Evolutionary conservation across 345 rosid species (phyloP).

Genomic region (Iberis pinnata): DNA sequence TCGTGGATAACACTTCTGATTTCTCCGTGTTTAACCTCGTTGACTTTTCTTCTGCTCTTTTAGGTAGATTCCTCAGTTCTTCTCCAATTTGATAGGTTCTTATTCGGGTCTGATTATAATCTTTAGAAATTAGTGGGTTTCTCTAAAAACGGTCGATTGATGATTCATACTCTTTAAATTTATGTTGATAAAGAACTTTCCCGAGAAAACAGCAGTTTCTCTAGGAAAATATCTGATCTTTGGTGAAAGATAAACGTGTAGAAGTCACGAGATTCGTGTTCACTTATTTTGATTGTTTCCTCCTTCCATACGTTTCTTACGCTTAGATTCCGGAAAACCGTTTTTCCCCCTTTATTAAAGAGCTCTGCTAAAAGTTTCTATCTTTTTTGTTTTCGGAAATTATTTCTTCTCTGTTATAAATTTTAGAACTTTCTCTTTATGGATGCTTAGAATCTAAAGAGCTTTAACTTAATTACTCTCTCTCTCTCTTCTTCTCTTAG

Average conservation of each 20-base stretch:
- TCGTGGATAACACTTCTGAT: slow-evolving; percentile 6
- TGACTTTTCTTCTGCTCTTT: slow-evolving; percentile 20
- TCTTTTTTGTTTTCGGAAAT: not conserved
- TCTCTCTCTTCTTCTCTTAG: not conserved
- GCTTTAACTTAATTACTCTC: not conserved
- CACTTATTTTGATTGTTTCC: too few relatives aligned
- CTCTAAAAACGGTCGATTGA: not conserved
- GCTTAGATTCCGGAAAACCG: too few relatives aligned
- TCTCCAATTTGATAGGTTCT: slow-evolving; percentile 6
- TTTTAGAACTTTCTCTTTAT: slow-evolving; percentile 21
- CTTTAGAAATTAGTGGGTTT: not conserved
- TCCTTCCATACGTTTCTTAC: too few relatives aligned
- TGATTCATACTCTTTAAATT: not conserved
- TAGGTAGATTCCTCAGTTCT: slow-evolving; percentile 9
- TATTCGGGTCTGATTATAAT: not conserved
- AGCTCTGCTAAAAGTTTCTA: slow-evolving; percentile 6
- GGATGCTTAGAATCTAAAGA: slow-evolving; percentile 12
- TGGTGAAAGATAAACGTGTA: too few relatives aligned
- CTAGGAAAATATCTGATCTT: too few relatives aligned
- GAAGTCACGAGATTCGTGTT: too few relatives aligned
- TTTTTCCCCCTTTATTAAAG: too few relatives aligned
- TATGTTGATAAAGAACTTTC: too few relatives aligned
- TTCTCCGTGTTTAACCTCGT: slow-evolving; percentile 22
- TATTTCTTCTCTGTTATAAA: slow-evolving; percentile 14
- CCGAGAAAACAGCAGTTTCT: too few relatives aligned